A percentile compares a stretch with the other conserved stretches of the same genome.
phyloP scores from a whole-genome alignment of 306 rosid species.

The Quercus mongolica region DNA sequence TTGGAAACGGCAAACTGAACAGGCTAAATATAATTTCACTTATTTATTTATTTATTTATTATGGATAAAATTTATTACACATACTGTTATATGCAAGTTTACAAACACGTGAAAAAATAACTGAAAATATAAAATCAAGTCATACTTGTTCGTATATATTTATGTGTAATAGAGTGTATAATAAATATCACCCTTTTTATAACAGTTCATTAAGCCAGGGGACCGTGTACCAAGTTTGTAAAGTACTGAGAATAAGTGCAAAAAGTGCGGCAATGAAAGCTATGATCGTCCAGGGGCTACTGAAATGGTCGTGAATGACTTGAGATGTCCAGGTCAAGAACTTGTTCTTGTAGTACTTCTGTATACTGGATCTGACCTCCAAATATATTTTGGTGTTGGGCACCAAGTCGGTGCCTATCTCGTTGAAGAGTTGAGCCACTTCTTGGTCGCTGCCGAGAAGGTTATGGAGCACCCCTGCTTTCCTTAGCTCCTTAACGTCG shows the following conservation, averaged over 20 bases:
- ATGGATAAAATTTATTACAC: too few relatives aligned
- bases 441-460: constrained; percentile 37
- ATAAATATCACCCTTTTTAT: too few relatives aligned
- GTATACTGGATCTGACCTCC: background rate
- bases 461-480: constrained; percentile 14
- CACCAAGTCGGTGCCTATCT: constrained; percentile 14
- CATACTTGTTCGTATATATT: too few relatives aligned
- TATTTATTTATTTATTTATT: too few relatives aligned
- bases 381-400: background rate
- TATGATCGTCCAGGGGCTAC: constrained; percentile 27
- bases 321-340: constrained; percentile 28
- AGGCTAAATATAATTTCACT: too few relatives aligned
- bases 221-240: background rate
- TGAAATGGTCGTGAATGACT: constrained; percentile 12
- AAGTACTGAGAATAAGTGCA: background rate
- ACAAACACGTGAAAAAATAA: too few relatives aligned
- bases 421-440: constrained; percentile 8
- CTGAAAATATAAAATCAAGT: too few relatives aligned
- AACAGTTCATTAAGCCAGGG: too few relatives aligned
- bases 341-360: background rate
- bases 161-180: too few relatives aligned
- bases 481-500: constrained; percentile 23
- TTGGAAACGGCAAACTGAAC: too few relatives aligned
- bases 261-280: constrained; percentile 4
- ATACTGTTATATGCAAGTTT: too few relatives aligned